Percentiles rank a stretch among this genome's conserved stretches.
Conservation (phyloP, 2,329 filamentous ascomycete genomes). For the Hymenoscyphus repandus region DNA sequence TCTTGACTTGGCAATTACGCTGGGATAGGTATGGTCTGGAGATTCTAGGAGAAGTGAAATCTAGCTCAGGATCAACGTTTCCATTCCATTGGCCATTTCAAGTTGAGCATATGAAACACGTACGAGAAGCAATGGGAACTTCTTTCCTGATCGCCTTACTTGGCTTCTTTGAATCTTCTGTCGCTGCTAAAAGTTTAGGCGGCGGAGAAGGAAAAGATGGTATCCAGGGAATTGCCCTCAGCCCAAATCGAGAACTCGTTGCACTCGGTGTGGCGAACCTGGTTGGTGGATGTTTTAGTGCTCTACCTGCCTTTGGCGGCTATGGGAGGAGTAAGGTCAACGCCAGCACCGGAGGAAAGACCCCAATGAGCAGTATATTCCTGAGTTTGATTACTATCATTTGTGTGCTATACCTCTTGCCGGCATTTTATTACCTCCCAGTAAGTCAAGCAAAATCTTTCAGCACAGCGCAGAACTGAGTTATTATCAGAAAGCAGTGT, state of each 20-base stretch:
- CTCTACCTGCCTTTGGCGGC: conserved; percentile 88
- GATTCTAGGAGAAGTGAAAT: conserved; percentile 76
- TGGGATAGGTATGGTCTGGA: conserved; percentile 80
- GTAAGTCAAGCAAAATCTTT: conserved; percentile 46
- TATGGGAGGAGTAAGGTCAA: conserved; percentile 97
- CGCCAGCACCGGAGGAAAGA: conserved; percentile 82
- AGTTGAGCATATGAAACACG: conserved; percentile 69
- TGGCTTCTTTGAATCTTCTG: conserved; percentile 97
- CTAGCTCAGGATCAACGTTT: conserved; percentile 66
- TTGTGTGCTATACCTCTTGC: conserved; percentile 75
- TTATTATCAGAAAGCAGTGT: conserved; percentile 72
- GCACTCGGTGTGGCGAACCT: conserved; percentile 87
- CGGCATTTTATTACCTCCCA: conserved; percentile 94
- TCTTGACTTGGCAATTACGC: conserved; percentile 68
- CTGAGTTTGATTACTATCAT: conserved; percentile 77
- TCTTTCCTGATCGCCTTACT: conserved; percentile 90
- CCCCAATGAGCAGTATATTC: conserved; percentile 88
- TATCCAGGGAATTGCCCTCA: conserved; percentile 75
- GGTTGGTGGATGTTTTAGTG: conserved; percentile 87
- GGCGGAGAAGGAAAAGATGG: conserved; percentile 51
- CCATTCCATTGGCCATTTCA: conserved; percentile 83
- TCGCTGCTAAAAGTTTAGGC: conserved; percentile 87
- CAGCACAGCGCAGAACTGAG: conserved; percentile 16
- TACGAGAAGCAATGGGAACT: conserved; percentile 81
- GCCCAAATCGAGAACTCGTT: conserved; percentile 88